phyloP scores from a whole-genome alignment of 2,329 filamentous ascomycete genomes.

The Aureobasidium lini region DNA sequence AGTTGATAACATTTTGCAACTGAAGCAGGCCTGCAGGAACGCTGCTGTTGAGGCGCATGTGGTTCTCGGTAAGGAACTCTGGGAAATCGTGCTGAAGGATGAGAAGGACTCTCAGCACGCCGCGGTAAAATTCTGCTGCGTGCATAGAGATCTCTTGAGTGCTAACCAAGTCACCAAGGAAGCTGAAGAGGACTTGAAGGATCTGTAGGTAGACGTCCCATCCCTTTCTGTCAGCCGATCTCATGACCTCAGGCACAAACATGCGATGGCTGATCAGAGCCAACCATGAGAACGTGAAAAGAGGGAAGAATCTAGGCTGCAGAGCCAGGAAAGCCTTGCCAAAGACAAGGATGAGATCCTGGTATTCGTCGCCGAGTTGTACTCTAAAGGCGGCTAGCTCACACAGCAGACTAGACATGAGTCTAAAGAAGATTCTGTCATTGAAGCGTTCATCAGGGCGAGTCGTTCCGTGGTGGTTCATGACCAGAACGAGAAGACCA shows the following conservation, averaged over 20 bases:
- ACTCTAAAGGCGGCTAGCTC: slow-evolving; percentile 45
- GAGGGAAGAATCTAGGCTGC: slow-evolving; percentile 68
- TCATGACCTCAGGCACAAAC: slow-evolving; percentile 73
- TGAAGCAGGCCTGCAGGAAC: slow-evolving; percentile 81
- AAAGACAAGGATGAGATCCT: slow-evolving; percentile 58
- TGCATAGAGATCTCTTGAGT: slow-evolving; percentile 59
- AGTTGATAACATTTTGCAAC: slow-evolving; percentile 79
- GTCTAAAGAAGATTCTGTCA: slow-evolving; percentile 81
- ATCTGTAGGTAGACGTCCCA: slow-evolving; percentile 71
- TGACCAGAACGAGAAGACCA: slow-evolving; percentile 67
- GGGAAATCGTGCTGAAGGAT: slow-evolving; percentile 91
- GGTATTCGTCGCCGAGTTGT: slow-evolving; percentile 20
- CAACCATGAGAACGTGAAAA: slow-evolving; percentile 81
- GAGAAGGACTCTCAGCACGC: slow-evolving; percentile 71
- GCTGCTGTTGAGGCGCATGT: slow-evolving; percentile 70
- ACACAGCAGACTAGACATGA: slow-evolving; percentile 77
- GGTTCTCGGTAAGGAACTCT: slow-evolving; percentile 83
- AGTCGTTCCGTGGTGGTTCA: slow-evolving; percentile 78
- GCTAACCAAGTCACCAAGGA: slow-evolving; percentile 74
- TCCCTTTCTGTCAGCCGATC: slow-evolving; percentile 59
- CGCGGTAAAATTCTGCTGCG: slow-evolving; percentile 77
- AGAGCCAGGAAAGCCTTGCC: slow-evolving; percentile 65
- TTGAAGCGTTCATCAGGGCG: slow-evolving; percentile 71
- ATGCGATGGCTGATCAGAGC: slow-evolving; percentile 74
- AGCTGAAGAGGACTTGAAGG: slow-evolving; percentile 37